Conservation (phyloP, 2,329 filamentous ascomycete species). For the Aspergillus candidus region DNA sequence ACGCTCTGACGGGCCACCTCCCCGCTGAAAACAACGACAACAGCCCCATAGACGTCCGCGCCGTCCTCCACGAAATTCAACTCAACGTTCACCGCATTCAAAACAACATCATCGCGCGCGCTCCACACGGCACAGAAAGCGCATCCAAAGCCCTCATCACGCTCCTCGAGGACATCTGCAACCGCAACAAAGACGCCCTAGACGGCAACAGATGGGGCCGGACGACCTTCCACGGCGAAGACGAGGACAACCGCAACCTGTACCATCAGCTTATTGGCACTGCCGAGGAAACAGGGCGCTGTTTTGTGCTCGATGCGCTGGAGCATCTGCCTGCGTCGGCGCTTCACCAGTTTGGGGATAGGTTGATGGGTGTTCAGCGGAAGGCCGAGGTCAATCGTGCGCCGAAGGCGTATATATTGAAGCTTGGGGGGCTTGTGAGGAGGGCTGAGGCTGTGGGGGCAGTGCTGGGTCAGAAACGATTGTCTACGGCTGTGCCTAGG, state of each 20-base stretch:
- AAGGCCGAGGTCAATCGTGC: slow-evolving; percentile 43
- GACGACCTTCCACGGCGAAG: slow-evolving; percentile 28
- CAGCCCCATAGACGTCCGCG: slow-evolving; percentile 17
- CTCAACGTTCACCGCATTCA: slow-evolving; percentile 26
- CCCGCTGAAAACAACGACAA: neutral
- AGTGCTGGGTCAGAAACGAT: slow-evolving; percentile 28
- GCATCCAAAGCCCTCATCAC: slow-evolving; percentile 35
- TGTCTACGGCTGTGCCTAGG: slow-evolving; percentile 18
- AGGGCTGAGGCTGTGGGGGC: slow-evolving; percentile 24
- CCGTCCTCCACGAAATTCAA: slow-evolving; percentile 29
- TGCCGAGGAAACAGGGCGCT: slow-evolving; percentile 23
- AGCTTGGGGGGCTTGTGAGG: slow-evolving; percentile 27
- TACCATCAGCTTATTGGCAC: slow-evolving; percentile 37
- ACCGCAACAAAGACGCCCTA: slow-evolving; percentile 36
- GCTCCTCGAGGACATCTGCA: slow-evolving; percentile 33
- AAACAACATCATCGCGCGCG: slow-evolving; percentile 27
- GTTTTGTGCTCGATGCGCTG: slow-evolving; percentile 38
- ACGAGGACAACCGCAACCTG: slow-evolving; percentile 38
- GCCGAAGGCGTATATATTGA: slow-evolving; percentile 30
- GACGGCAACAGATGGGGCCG: slow-evolving; percentile 33
- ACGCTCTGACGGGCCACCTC: slow-evolving; percentile 31
- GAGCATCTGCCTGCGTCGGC: slow-evolving; percentile 27
- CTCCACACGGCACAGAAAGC: slow-evolving; percentile 32
- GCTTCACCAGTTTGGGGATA: slow-evolving; percentile 25
- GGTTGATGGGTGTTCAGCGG: slow-evolving; percentile 26